A percentile compares a stretch with the other conserved stretches of the same genome.
These are phyloP conservation scores for Sequoia sempervirens DNA, from an alignment of 75 land plant genomes.

Conservation along the genomic window DNA sequence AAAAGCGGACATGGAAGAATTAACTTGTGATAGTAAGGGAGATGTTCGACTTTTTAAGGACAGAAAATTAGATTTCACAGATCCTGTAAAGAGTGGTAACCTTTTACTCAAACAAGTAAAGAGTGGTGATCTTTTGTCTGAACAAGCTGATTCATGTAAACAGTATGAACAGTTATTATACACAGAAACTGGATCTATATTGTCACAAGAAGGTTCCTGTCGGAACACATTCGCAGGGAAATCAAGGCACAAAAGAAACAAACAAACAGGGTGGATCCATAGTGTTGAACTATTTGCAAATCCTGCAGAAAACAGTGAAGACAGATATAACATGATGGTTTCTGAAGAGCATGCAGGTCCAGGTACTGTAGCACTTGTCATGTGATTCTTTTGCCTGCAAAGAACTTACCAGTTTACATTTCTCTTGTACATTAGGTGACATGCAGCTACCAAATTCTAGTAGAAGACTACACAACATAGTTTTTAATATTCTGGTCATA, in stretches of 20 bases:
- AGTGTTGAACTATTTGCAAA: not conserved
- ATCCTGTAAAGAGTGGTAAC: not conserved
- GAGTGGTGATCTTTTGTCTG: conserved; percentile 1
- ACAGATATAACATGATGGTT: not conserved
- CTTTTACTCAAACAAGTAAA: not conserved
- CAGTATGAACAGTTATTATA: not conserved
- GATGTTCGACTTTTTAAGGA: conserved; percentile 1
- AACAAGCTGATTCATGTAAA: not conserved
- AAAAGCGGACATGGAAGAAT: not conserved
- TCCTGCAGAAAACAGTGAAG: conserved; percentile 1
- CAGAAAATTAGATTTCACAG: not conserved
- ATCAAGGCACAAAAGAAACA: conserved; percentile 1
- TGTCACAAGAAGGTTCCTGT: not conserved
- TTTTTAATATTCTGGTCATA: not conserved
- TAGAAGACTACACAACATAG: not conserved
- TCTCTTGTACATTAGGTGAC: conserved; percentile 2
- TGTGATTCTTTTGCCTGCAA: not conserved
- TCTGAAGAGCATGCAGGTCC: not conserved
- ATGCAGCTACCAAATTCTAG: not conserved
- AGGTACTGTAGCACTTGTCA: conserved; percentile 6
- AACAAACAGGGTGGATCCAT: not conserved
- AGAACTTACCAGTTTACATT: not conserved
- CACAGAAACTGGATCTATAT: not conserved
- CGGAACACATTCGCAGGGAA: not conserved
- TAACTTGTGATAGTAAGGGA: not conserved